These are phyloP conservation scores for Tylopilus balloui DNA, from an alignment of 768 basidiomycete genomes.

Conservation along the genomic window DNA sequence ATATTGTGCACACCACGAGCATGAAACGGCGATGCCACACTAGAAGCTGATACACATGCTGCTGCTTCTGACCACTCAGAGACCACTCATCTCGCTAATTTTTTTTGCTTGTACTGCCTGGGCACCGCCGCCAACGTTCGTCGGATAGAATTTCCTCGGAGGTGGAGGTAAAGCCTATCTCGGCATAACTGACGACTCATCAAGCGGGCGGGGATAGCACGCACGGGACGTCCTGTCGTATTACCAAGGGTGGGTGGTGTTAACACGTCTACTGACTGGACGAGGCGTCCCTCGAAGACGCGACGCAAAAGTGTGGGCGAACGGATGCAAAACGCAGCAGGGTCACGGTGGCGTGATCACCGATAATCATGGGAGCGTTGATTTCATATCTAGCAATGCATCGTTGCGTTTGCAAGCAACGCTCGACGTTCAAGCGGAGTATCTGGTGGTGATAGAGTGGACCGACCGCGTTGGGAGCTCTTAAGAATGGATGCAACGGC, in stretches of 20 bases:
- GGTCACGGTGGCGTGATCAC: constrained; percentile 7
- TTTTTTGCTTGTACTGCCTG: constrained; percentile 16
- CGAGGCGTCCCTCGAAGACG: background rate
- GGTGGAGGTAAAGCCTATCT: constrained; percentile 7
- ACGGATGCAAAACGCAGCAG: constrained; percentile 9
- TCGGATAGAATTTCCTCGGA: constrained; percentile 19
- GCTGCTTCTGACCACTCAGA: constrained; percentile 29
- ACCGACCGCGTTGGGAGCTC: constrained; percentile 3
- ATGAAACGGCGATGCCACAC: constrained; percentile 25
- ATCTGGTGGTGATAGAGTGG: constrained; percentile 23
- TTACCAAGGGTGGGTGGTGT: background rate
- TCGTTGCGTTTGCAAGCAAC: constrained; percentile 11
- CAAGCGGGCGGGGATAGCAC: constrained; percentile 2
- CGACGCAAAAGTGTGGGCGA: constrained; percentile 9
- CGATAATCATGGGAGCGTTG: constrained; percentile 24
- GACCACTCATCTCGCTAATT: constrained; percentile 24
- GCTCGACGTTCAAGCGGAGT: constrained; percentile 7
- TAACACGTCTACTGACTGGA: constrained; percentile 6
- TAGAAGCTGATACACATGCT: constrained; percentile 23
- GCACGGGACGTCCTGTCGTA: constrained; percentile 5
- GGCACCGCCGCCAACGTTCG: constrained; percentile 6
- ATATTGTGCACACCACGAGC: constrained; percentile 7
- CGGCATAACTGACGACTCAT: background rate
- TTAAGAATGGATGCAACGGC: constrained; percentile 13
- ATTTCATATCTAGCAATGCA: constrained; percentile 29